Base-by-base conservation (phyloP, 164 flowering plant species). In the Stephania japonica region DNA sequence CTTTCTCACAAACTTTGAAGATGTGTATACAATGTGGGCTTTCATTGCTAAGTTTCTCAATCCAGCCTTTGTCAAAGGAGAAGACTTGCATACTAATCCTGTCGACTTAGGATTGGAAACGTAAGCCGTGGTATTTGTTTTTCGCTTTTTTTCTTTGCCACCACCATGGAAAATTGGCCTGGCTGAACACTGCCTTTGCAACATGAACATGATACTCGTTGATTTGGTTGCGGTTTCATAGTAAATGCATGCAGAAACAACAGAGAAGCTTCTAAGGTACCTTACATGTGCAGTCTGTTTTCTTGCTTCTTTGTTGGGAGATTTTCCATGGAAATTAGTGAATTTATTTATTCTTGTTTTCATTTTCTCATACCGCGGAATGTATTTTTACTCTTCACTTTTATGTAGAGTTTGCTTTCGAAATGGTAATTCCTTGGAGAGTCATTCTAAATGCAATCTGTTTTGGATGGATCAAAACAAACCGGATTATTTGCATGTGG, bases 1-100 rank as follows among this genome's bases (percentile, higher is more conserved):
- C 3, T 88, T 88, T 41, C 83, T 88, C 50, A 87, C 90, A 25
- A 86, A 88, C 73, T 87, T 87, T 74, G 88, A 83, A 73, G 91
- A 87, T 75, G 89, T 87, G 53, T 87, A 86, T 73, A 87, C 73
- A 79, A 76, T 87, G 86, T 88, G 89, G 90, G 85, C 85, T 43
- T 88, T 88, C 76, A 83, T 86, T 43, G 90, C 89, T 7, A 82
- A 82, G 81, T 89, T 88, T 81, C 87, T 87, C 21, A 75, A 86
- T 73, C 88, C 91, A 3, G 43, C 84, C 18, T 92, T 89, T 77
- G 68, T 69, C 0, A 79, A 85, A 72, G 83, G 71, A 9, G 85
- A 79, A 75, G 78, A 71, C 42, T 74, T 90, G 42, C 76, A 89
- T 21, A 73, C 86, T n/a, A 84, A 89, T 9, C 81, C 78, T 21